Base-by-base conservation (phyloP, 257 asterid genomes). In the Solanum verrucosum region DNA sequence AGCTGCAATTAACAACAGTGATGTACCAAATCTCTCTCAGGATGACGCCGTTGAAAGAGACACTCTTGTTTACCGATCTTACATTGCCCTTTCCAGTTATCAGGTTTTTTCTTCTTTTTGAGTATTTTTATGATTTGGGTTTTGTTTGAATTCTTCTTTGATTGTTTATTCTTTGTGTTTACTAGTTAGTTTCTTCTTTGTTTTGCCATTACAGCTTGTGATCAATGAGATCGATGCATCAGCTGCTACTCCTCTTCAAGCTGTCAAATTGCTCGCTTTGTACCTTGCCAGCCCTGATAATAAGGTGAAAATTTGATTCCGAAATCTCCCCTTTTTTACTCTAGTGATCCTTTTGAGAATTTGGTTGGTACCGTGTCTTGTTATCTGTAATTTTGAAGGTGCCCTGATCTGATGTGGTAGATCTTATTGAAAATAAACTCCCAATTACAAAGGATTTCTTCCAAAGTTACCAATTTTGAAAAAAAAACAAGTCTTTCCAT, bases 191-290 rank as follows among this genome's bases (percentile, higher is more conserved):
- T 49, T 5, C 44, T 84, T 87, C 9, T 52, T 60, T 20, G 6
- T 68, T 11, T 79, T 29, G 65, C 44, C 68, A 15, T 79, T 78
- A 85, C 90, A 96, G 99, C 98, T 96, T 65, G 99, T 96, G 93
- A 93, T 97, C 16, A 93, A 91, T 88, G 99, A 97, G 98, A 95
- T 97, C 88, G 98, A 96, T 89, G 92, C 95, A 34, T 95, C 99
- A 31, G 98, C 99, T 16, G 93, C 99, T 23, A 97, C 99, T 87
- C 98, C 99, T 68, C 98, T 95, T 88, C 99, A 97, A 93, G 99
- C 99, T 59, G 98, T 96, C 87, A 97, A 97, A 90, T 90, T 97
- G 93, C 94, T 96, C 4, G 99, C 99, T 84, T 23, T 93, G 87
- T 97, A 96, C 90, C 96, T 95, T 85, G 91, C 95, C 44, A 87